Evolutionary conservation across 192 early-diverging fungal species (phyloP).

Genomic region (Backusella liffmaniae): DNA sequence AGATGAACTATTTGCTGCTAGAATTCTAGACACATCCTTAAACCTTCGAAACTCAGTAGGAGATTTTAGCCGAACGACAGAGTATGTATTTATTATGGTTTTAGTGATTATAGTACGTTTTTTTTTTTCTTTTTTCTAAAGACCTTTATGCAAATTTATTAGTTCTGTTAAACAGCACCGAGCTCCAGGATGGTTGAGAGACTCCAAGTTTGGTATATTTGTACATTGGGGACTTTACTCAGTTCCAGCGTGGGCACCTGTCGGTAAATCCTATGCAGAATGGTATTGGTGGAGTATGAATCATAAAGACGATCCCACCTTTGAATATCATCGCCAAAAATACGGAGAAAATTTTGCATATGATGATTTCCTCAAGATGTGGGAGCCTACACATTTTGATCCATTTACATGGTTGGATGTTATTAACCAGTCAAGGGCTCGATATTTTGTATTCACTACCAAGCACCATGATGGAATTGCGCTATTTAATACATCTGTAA

Average conservation of each 20-base stretch:
- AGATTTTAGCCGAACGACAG: not conserved
- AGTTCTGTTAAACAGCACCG: slow-evolving; percentile 14
- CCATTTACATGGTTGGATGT: slow-evolving; percentile 22
- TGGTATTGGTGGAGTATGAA: slow-evolving; percentile 28
- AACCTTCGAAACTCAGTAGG: not conserved
- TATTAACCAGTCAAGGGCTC: slow-evolving; percentile 14
- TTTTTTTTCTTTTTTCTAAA: not conserved
- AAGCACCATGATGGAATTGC: slow-evolving; percentile 35
- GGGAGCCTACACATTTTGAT: slow-evolving; percentile 15
- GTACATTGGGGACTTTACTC: slow-evolving; percentile 32
- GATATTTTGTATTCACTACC: slow-evolving; percentile 29
- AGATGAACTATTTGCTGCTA: not conserved
- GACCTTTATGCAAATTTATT: not conserved
- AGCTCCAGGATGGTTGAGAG: slow-evolving; percentile 18
- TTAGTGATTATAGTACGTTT: slow-evolving; percentile 5
- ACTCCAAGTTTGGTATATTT: slow-evolving; percentile 30
- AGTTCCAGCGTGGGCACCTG: slow-evolving; percentile 28
- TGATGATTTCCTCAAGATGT: slow-evolving; percentile 18
- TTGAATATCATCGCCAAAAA: slow-evolving; percentile 11
- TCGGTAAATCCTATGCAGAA: slow-evolving; percentile 19
- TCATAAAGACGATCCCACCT: not conserved
- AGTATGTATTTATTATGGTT: not conserved
- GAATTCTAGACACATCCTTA: not conserved
- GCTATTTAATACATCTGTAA: slow-evolving; percentile 26
- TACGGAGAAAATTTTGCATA: slow-evolving; percentile 24